A percentile compares a stretch with the other conserved stretches of the same genome.
phyloP scores from a whole-genome alignment of 768 basidiomycete species.

The Rhodotorula babjevae region DNA sequence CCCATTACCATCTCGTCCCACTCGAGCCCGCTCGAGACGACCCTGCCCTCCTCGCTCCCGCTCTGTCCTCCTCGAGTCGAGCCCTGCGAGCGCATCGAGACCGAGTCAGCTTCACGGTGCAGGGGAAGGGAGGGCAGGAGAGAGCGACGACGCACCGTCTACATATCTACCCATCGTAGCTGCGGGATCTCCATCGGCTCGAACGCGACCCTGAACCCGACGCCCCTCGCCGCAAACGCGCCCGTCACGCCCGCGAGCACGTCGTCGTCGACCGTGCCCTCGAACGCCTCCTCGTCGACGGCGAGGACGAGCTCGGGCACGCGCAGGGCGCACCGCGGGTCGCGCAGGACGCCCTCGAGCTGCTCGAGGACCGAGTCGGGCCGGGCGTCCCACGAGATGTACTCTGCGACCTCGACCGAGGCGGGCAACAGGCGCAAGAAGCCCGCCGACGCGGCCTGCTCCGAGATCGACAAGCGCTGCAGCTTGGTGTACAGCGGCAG shows the following conservation, averaged over 20 bases:
- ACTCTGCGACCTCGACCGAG: not conserved
- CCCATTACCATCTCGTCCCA: no score
- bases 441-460: not conserved
- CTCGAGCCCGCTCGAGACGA: no score
- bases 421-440: not conserved
- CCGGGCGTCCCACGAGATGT: not conserved
- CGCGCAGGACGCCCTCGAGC: not conserved
- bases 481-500: not conserved
- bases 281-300: constrained; percentile 2
- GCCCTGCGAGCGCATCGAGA: no score
- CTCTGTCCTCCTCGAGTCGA: no score
- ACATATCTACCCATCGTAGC: no score
- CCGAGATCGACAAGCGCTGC: not conserved
- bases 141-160: not conserved
- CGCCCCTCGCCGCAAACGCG: not conserved
- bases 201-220: not conserved
- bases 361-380: not conserved
- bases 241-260: not conserved
- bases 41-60: no score
- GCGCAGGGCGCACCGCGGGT: no score
- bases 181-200: not conserved
- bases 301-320: not conserved
- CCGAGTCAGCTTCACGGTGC: no score
- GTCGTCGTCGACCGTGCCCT: not conserved
- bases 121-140: not conserved